phyloP scores from a whole-genome alignment of 192 early-diverging fungal genomes.

The Oehlia diaphana region DNA sequence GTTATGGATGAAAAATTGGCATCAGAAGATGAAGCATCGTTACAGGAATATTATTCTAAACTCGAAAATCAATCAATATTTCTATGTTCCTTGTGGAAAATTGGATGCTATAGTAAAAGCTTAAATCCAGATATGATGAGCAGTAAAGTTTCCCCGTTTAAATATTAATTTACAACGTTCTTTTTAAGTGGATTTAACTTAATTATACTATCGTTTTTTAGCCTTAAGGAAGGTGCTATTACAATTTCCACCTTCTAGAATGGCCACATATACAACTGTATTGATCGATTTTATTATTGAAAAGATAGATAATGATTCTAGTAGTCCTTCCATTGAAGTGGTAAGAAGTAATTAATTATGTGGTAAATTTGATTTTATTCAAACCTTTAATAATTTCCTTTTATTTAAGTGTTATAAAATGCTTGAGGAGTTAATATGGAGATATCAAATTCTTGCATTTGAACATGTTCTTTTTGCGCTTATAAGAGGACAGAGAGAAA shows the following conservation, averaged over 20 bases:
- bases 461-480: slow-evolving; percentile 72
- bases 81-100: slow-evolving; percentile 66
- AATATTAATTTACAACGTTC: background rate
- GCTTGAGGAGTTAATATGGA: slow-evolving; percentile 72
- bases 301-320: slow-evolving; percentile 33
- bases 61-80: slow-evolving; percentile 64
- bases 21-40: slow-evolving; percentile 12
- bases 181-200: background rate
- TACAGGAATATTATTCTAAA: slow-evolving; percentile 58
- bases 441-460: slow-evolving; percentile 63
- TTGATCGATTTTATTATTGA: slow-evolving; percentile 66
- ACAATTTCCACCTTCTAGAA: slow-evolving; percentile 66
- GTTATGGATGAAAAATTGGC: background rate
- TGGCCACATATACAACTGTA: slow-evolving; percentile 67
- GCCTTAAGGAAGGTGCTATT: slow-evolving; percentile 66
- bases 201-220: slow-evolving; percentile 4
- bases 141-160: background rate
- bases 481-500: slow-evolving; percentile 57
- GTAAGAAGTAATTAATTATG: slow-evolving; percentile 5
- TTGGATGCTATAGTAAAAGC: slow-evolving; percentile 44
- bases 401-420: slow-evolving; percentile 30
- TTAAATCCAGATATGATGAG: slow-evolving; percentile 8
- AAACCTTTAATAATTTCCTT: background rate
- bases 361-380: background rate
- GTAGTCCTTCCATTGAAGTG: slow-evolving; percentile 19